A percentile compares a stretch with the other conserved stretches of the same genome.
phyloP scores from a whole-genome alignment of 2,329 filamentous ascomycete genomes.

The Ascochyta pisi region DNA sequence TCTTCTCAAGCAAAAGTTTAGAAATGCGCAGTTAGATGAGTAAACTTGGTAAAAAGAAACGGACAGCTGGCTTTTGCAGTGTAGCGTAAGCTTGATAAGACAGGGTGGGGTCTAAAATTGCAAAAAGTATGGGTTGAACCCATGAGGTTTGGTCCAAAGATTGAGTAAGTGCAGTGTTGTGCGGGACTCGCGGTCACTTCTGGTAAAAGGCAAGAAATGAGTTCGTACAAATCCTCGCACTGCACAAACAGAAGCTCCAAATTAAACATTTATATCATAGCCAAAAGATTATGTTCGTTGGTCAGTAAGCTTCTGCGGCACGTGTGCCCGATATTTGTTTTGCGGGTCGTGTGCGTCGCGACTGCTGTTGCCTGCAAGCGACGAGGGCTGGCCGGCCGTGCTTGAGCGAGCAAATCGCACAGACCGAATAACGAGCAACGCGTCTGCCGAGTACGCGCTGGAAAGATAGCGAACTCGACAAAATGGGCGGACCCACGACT shows the following conservation, averaged over 20 bases:
- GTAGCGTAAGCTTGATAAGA: background rate
- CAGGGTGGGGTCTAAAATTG: slow-evolving; percentile 12
- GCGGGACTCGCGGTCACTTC: slow-evolving; percentile 74
- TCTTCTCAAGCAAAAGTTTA: slow-evolving; percentile 3
- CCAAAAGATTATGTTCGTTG: background rate
- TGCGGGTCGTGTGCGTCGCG: background rate
- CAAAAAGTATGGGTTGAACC: slow-evolving; percentile 55
- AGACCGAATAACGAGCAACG: background rate
- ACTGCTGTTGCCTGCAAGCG: background rate
- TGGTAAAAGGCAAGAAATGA: slow-evolving; percentile 83
- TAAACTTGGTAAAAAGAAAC: slow-evolving; percentile 8
- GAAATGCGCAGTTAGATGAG: background rate
- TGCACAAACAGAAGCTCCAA: slow-evolving; percentile 52
- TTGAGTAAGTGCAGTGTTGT: slow-evolving; percentile 64
- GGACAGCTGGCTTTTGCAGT: background rate
- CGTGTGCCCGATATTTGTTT: background rate
- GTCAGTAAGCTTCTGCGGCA: background rate
- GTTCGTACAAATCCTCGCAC: slow-evolving; percentile 75
- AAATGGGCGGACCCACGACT: background rate
- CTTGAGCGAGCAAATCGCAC: background rate
- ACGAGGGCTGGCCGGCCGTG: slow-evolving; percentile 3
- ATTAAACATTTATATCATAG: slow-evolving; percentile 12
- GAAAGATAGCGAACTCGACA: too few relatives aligned
- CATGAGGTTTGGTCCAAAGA: slow-evolving; percentile 60
- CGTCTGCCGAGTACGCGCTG: background rate